Percentiles rank a stretch among this genome's conserved stretches.
Evolutionary conservation across 202 grass and related monocot genomes (phyloP).

Genomic region (Alloteropsis angusta): DNA sequence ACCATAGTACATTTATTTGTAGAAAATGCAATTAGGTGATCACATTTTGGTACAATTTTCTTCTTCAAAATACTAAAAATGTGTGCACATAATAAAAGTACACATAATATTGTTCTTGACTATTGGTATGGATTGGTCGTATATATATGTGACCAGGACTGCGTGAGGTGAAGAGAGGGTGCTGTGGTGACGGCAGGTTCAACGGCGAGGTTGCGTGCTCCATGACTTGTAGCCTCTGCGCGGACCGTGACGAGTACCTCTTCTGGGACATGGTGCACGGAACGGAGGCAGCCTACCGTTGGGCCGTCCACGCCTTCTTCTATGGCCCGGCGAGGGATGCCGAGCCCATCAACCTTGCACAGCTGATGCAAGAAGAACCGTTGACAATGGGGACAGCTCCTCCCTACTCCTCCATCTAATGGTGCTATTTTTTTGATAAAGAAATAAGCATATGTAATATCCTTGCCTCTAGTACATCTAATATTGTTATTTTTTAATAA

Average conservation of each 20-base stretch:
- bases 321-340: constrained; percentile 10
- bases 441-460: neutral
- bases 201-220: constrained; percentile 27
- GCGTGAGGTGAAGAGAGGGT: constrained; percentile 16
- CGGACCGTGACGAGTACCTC: constrained; percentile 35
- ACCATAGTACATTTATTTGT: too few species aligned
- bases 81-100: neutral
- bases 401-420: neutral
- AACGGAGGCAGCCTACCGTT: constrained; percentile 30
- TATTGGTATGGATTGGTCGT: neutral
- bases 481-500: too few species aligned
- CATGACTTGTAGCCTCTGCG: constrained; percentile 12
- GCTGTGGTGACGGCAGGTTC: constrained; percentile 39
- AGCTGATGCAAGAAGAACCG: constrained; percentile 10
- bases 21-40: too few species aligned
- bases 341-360: constrained; percentile 37
- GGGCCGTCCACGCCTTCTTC: constrained; percentile 12
- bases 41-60: too few species aligned
- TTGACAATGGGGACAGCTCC: neutral
- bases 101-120: neutral
- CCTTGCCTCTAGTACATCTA: neutral
- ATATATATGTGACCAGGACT: constrained; percentile 2
- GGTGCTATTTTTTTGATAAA: neutral
- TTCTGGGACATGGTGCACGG: constrained; percentile 70
- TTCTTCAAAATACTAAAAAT: neutral